A percentile compares a stretch with the other conserved stretches of the same genome.
Evolutionary conservation across 2,329 filamentous ascomycete species (phyloP).

Genomic region (Fusarium xyrophilum): DNA sequence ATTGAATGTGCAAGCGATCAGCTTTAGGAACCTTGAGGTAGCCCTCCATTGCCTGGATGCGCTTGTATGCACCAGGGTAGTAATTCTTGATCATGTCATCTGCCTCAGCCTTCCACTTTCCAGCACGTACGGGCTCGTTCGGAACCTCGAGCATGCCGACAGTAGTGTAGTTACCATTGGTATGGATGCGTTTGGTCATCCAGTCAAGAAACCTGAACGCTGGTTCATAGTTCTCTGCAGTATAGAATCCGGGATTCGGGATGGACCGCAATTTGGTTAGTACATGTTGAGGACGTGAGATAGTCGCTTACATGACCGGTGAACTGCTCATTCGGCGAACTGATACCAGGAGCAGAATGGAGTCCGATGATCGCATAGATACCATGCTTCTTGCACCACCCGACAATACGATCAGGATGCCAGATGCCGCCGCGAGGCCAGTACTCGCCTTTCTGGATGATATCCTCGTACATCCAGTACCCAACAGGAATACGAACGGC

Average conservation of each 20-base stretch:
- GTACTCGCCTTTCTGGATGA: conserved; percentile 32
- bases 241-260: conserved; percentile 58
- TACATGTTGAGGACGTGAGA: accelerated
- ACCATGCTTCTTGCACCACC: conserved; percentile 36
- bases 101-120: conserved; percentile 12
- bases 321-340: conserved; percentile 37
- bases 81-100: conserved; percentile 40
- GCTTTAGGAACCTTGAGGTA: conserved; percentile 50
- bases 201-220: conserved; percentile 61
- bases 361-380: conserved; percentile 41
- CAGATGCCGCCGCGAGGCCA: conserved; percentile 36
- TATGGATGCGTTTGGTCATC: conserved; percentile 62
- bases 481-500: conserved; percentile 40
- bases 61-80: conserved; percentile 37
- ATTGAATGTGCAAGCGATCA: conserved; percentile 59
- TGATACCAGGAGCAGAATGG: conserved; percentile 35
- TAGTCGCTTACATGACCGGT: conserved; percentile 36
- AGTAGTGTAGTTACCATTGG: conserved; percentile 56
- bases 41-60: conserved; percentile 58
- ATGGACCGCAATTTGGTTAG: background rate
- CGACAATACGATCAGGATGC: conserved; percentile 39
- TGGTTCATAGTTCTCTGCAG: conserved; percentile 61
- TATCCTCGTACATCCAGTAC: conserved; percentile 40
- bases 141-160: conserved; percentile 66
- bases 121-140: conserved; percentile 59